Percentiles rank a stretch among this genome's conserved stretches.
Evolutionary conservation across 768 basidiomycete genomes (phyloP).

Genomic region (Obba rivulosa): DNA sequence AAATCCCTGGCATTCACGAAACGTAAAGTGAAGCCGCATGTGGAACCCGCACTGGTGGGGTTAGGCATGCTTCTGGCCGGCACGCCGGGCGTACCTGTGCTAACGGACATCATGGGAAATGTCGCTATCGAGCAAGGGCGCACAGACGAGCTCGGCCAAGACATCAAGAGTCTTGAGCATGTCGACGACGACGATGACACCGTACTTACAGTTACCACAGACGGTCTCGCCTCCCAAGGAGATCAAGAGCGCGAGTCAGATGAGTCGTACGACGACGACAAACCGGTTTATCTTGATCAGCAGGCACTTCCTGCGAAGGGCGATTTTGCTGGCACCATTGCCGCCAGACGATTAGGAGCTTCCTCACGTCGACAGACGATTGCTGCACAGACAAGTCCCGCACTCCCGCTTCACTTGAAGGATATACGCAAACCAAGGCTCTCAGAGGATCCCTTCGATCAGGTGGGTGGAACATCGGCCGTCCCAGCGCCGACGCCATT

Average conservation of each 20-base stretch:
- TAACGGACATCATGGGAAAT: slow-evolving; percentile 71
- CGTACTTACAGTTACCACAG: slow-evolving; percentile 18
- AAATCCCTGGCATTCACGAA: slow-evolving; percentile 43
- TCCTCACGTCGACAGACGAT: slow-evolving; percentile 39
- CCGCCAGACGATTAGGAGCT: background rate
- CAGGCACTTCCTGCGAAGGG: background rate
- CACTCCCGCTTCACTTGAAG: slow-evolving; percentile 59
- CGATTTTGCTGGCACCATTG: background rate
- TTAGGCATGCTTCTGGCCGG: slow-evolving; percentile 79
- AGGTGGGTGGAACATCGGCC: slow-evolving; percentile 44
- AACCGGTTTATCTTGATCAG: slow-evolving; percentile 1
- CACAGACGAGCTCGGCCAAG: slow-evolving; percentile 52
- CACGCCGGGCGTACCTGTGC: slow-evolving; percentile 64
- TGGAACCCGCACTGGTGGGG: slow-evolving; percentile 76
- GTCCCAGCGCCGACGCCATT: slow-evolving; percentile 40
- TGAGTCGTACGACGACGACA: slow-evolving; percentile 33
- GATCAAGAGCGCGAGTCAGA: slow-evolving; percentile 38
- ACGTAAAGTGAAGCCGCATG: slow-evolving; percentile 66
- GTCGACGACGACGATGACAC: slow-evolving; percentile 35
- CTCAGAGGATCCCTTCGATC: slow-evolving; percentile 73
- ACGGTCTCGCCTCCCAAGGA: slow-evolving; percentile 17
- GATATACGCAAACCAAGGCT: slow-evolving; percentile 46
- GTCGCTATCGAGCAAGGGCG: slow-evolving; percentile 90
- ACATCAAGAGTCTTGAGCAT: slow-evolving; percentile 44
- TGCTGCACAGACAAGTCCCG: slow-evolving; percentile 69